Percentiles rank a stretch among this genome's conserved stretches.
phyloP scores from a whole-genome alignment of 176 grass and related monocot species.

The Rhipidocladum racemiflorum region DNA sequence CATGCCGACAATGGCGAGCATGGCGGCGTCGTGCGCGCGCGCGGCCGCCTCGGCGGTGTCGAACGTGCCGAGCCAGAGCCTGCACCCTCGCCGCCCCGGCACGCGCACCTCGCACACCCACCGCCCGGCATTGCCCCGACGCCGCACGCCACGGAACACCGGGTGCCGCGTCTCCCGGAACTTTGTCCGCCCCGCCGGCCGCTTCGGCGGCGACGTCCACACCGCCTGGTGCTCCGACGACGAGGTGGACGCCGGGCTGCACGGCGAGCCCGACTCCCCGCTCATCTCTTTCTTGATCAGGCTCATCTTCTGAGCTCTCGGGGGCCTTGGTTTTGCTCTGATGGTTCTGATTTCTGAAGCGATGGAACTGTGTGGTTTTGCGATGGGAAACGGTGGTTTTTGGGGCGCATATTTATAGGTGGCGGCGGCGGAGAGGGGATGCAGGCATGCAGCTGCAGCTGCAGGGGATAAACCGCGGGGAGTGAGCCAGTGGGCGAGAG shows the following conservation, averaged over 20 bases:
- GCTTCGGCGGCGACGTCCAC: constrained; percentile 48
- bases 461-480: constrained; percentile 14
- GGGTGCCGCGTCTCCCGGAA: constrained; percentile 73
- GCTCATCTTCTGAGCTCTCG: constrained; percentile 20
- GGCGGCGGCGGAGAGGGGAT: not conserved
- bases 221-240: constrained; percentile 5
- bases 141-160: constrained; percentile 60
- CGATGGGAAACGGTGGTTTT: not conserved
- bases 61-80: constrained; percentile 92
- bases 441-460: not conserved
- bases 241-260: constrained; percentile 35
- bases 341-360: not conserved
- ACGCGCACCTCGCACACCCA: constrained; percentile 71
- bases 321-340: not conserved
- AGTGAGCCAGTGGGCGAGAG: not conserved
- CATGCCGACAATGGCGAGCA: constrained; percentile 42
- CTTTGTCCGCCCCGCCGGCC: constrained; percentile 55
- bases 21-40: constrained; percentile 62
- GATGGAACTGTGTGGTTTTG: not conserved
- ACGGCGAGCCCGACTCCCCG: constrained; percentile 14
- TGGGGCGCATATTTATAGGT: constrained; percentile 27
- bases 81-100: constrained; percentile 30
- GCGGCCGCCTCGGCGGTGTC: constrained; percentile 60
- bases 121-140: constrained; percentile 37
- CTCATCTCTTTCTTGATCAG: constrained; percentile 40